phyloP scores from a whole-genome alignment of 176 grass and related monocot genomes.

The Phoenix dactylifera region DNA sequence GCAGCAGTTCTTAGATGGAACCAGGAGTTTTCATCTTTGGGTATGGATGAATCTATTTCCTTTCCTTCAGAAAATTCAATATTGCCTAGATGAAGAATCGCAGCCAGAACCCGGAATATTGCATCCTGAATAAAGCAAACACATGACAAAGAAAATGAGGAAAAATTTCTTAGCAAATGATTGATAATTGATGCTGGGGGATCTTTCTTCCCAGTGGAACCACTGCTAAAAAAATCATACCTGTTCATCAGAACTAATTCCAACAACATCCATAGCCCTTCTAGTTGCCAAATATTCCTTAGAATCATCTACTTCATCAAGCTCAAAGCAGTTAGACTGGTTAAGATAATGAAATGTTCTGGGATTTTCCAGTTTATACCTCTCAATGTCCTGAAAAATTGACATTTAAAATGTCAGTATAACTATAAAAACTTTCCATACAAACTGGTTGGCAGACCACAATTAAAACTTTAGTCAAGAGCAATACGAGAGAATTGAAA shows the following conservation, averaged over 20 bases:
- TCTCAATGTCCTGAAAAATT: conserved; percentile 55
- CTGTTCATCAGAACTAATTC: conserved; percentile 86
- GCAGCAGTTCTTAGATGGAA: conserved; percentile 87
- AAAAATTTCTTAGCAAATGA: neutral
- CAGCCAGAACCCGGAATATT: conserved; percentile 94
- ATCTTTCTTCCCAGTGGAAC: neutral
- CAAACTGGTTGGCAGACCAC: no score
- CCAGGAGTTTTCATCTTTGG: conserved; percentile 74
- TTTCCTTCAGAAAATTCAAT: conserved; percentile 88
- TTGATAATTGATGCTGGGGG: no score
- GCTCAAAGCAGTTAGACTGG: conserved; percentile 86
- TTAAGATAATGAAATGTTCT: conserved; percentile 90
- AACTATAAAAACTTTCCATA: no score
- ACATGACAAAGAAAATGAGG: neutral
- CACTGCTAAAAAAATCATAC: conserved; percentile 24
- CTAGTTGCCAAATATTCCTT: conserved; percentile 79
- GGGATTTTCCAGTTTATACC: conserved; percentile 71
- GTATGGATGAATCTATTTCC: conserved; percentile 76
- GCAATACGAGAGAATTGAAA: no score
- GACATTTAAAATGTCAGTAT: no score
- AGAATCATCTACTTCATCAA: conserved; percentile 72
- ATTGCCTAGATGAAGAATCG: conserved; percentile 98
- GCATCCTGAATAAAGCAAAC: conserved; percentile 38
- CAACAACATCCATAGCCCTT: conserved; percentile 85
- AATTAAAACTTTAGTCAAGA: no score